Percentiles rank a stretch among this genome's conserved stretches.
Conservation (phyloP, 352 stramenopile species). For the Paralagenidium karlingii region DNA sequence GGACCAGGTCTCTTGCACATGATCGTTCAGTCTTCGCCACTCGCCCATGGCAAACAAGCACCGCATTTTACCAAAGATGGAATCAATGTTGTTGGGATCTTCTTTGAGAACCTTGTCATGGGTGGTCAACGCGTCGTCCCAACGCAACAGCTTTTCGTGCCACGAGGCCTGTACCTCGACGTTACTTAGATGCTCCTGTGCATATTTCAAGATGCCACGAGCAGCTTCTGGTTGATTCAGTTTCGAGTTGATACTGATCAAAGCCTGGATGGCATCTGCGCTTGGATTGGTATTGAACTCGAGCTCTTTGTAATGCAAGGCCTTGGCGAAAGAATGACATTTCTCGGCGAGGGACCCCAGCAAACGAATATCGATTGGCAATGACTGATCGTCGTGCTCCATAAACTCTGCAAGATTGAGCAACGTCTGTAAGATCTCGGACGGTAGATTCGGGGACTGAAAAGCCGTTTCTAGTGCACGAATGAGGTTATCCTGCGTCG, state of each 20-base stretch:
- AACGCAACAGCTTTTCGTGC: constrained; percentile 98
- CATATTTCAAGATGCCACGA: constrained; percentile 95
- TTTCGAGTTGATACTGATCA: constrained; percentile 99
- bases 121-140: constrained; percentile 92
- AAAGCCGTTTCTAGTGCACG: constrained; percentile 93
- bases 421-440: constrained; percentile 96
- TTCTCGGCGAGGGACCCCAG: constrained; percentile 95
- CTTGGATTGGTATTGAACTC: constrained; percentile 91
- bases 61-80: constrained; percentile 96
- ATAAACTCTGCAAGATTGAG: constrained; percentile 99
- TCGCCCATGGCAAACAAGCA: constrained; percentile 97
- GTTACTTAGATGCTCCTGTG: constrained; percentile 49
- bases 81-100: constrained; percentile 84
- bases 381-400: constrained; percentile 95
- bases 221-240: constrained; percentile 93
- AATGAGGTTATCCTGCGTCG: constrained; percentile 89
- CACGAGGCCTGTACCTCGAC: constrained; percentile 92
- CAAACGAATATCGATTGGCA: constrained; percentile 96
- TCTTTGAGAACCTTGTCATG: constrained; percentile 82
- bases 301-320: constrained; percentile 97
- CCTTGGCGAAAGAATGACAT: constrained; percentile 98
- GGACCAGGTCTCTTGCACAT: constrained; percentile 80
- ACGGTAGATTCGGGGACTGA: constrained; percentile 83
- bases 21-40: constrained; percentile 92
- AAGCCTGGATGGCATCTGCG: constrained; percentile 90